phyloP scores from a whole-genome alignment of 2,329 filamentous ascomycete genomes.

The Pseudogymnoascus sp. region DNA sequence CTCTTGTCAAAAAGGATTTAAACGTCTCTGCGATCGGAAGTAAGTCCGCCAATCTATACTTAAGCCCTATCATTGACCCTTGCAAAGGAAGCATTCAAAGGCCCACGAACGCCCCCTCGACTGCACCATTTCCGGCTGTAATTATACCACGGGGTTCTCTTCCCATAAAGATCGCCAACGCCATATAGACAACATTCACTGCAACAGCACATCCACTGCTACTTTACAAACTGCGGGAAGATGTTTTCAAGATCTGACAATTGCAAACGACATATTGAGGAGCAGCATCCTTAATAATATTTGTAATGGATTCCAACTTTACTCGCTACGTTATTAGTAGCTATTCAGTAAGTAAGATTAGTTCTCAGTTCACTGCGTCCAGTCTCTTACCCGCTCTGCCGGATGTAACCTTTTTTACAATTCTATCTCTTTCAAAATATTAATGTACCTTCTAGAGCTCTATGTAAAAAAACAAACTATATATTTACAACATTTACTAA shows the following conservation, averaged over 20 bases:
- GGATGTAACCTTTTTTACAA: too few relatives aligned
- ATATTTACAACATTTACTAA: too few relatives aligned
- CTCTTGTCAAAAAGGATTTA: neutral
- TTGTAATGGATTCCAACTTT: neutral
- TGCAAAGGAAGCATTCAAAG: constrained; percentile 13
- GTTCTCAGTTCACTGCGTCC: too few relatives aligned
- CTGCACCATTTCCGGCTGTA: constrained; percentile 12
- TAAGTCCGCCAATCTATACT: neutral
- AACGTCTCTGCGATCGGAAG: neutral
- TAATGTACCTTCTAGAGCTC: too few relatives aligned
- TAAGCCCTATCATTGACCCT: neutral
- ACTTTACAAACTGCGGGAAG: constrained; percentile 11
- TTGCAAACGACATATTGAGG: constrained; percentile 13
- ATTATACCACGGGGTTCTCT: constrained; percentile 12
- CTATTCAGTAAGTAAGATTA: too few relatives aligned
- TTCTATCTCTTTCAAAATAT: too few relatives aligned
- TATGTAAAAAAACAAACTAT: too few relatives aligned
- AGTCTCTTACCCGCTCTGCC: too few relatives aligned
- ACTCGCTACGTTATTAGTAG: too few relatives aligned
- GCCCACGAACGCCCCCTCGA: constrained; percentile 11
- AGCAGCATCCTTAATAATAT: constrained; percentile 11
- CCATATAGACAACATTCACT: constrained; percentile 14
- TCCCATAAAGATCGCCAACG: constrained; percentile 13
- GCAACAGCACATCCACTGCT: constrained; percentile 15
- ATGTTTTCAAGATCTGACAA: constrained; percentile 16